phyloP scores from a whole-genome alignment of 371 early-diverging fungal species.

The Lichtheimia corymbifera region DNA sequence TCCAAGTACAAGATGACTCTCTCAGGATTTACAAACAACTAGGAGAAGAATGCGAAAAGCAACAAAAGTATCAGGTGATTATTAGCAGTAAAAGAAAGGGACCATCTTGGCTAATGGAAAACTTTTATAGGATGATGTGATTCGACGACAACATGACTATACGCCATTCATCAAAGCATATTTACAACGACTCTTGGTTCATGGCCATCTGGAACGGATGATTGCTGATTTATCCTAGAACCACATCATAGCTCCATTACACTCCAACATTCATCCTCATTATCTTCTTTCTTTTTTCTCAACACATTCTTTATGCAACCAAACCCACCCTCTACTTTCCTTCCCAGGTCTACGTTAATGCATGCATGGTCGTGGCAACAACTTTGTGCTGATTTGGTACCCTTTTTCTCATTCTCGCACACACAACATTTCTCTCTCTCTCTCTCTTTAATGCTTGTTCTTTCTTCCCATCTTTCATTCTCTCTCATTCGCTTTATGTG shows the following conservation, averaged over 20 bases:
- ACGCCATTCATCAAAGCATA: slow-evolving; percentile 27
- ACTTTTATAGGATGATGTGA: slow-evolving; percentile 17
- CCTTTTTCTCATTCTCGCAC: too few species aligned
- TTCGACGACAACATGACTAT: slow-evolving; percentile 27
- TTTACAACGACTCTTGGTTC: slow-evolving; percentile 16
- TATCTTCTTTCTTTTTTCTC: slow-evolving; percentile 2
- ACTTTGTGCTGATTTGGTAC: too few species aligned
- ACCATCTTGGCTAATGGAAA: neutral
- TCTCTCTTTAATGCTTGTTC: too few species aligned
- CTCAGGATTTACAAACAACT: slow-evolving; percentile 15
- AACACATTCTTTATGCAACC: slow-evolving; percentile 7
- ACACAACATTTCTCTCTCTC: too few species aligned
- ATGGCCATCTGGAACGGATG: slow-evolving; percentile 22
- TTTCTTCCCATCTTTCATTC: too few species aligned
- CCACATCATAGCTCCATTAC: neutral
- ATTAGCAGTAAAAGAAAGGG: neutral
- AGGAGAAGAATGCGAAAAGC: slow-evolving; percentile 26
- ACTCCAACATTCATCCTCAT: neutral
- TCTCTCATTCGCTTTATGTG: too few species aligned
- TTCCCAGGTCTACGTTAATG: too few species aligned
- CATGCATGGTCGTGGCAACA: too few species aligned
- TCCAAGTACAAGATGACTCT: slow-evolving; percentile 27
- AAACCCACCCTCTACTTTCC: too few species aligned
- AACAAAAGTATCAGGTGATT: slow-evolving; percentile 22
- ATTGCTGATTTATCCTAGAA: slow-evolving; percentile 10